Evolutionary conservation across 257 asterid species (phyloP), one percentile per base, ranked within the genome.

Genomic region (Solanum megistacrolobum): DNA sequence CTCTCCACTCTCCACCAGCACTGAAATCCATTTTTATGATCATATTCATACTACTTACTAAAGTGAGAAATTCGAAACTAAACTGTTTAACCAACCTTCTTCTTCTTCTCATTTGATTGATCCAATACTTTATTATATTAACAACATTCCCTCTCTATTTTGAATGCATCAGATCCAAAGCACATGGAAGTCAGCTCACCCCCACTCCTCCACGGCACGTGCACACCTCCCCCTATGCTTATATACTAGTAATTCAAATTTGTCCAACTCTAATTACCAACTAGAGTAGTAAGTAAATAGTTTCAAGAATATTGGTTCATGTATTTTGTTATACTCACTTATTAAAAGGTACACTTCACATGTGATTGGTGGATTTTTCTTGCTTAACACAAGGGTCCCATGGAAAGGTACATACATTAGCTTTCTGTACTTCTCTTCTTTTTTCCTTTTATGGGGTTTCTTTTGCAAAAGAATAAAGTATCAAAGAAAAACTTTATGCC

Each of bases 151-250:
- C 81, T 58, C 79, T 88, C 66, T 41, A 11, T 58, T 32, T 55
- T 52, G n/a, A 2, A 62, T 86, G 94, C 98, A 94, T 92, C 98
- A 93, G 98, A 96, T 94, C 95, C 94, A 93, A 94, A 91, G 94
- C 97, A 94, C 97, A 90, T 94, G 95, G 92, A 89, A 92, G 86
- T 91, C 92, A 92, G 91, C 90, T 91, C 91, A 91, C 81, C 88
- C 79, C 93, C 94, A 92, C 93, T 92, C 93, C 92, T 90, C 90
- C 91, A 91, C 93, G 94, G 93, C 95, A 94, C 95, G 93, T 94
- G 94, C 95, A 91, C 91, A 13, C 85, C 92, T 66, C 76, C 83
- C 38, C 25, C 52, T 46, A 20, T 21, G 27, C 43, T 86, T 65
- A 58, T 36, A 84, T 69, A 36, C 87, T 16, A 18, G 65, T 55